phyloP scores from a whole-genome alignment of 2,329 filamentous ascomycete species.

The Fonsecaea erecta region DNA sequence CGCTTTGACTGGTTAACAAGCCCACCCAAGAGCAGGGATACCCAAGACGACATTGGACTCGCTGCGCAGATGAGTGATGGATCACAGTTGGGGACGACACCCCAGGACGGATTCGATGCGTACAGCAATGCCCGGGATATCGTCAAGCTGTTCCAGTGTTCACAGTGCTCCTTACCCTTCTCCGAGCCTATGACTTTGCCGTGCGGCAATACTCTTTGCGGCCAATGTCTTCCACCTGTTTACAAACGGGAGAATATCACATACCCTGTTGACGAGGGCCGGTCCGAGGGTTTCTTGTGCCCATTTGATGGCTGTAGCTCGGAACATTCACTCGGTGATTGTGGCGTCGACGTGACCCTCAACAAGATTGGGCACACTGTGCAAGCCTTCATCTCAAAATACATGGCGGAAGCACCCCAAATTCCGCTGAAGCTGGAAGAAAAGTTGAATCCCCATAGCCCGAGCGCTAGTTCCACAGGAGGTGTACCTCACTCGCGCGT shows the following conservation, averaged over 20 bases:
- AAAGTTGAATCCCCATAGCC: conserved; percentile 44
- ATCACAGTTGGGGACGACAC: conserved; percentile 34
- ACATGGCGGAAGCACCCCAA: conserved; percentile 42
- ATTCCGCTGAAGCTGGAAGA: conserved; percentile 50
- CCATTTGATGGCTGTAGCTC: conserved; percentile 68
- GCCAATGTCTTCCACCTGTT: conserved; percentile 70
- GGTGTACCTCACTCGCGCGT: conserved; percentile 42
- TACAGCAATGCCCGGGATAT: conserved; percentile 65
- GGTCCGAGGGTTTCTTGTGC: conserved; percentile 74
- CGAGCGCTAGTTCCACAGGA: conserved; percentile 39
- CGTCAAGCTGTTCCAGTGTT: conserved; percentile 78
- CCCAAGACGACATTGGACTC: neutral
- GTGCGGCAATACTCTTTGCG: conserved; percentile 80
- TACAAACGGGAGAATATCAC: conserved; percentile 72
- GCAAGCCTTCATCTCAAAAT: conserved; percentile 56
- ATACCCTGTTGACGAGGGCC: conserved; percentile 71
- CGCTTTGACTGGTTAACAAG: conserved; percentile 21
- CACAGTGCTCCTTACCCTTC: conserved; percentile 71
- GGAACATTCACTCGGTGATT: conserved; percentile 79
- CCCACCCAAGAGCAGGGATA: conserved; percentile 22
- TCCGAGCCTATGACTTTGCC: conserved; percentile 74
- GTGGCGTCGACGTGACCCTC: conserved; percentile 74
- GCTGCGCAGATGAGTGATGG: conserved; percentile 38
- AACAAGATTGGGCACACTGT: conserved; percentile 71
- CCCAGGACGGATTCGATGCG: conserved; percentile 51